Evolutionary conservation across 805 yeast species (phyloP).

Genomic region (Zygosaccharomyces kombuchaensis): DNA sequence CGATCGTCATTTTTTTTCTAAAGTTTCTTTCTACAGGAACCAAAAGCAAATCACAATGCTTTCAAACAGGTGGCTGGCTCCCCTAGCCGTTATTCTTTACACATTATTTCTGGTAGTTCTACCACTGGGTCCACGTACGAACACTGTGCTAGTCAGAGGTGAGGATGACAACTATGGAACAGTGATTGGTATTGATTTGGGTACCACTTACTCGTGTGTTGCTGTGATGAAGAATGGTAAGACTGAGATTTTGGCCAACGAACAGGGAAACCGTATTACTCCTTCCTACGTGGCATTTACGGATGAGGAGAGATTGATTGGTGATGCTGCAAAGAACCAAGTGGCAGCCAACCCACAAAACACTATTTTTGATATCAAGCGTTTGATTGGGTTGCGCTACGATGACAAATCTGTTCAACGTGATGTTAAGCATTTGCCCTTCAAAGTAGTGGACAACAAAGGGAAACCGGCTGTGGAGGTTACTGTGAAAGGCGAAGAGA

Average conservation of each 20-base stretch:
- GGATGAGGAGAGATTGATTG: conserved; percentile 86
- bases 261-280: conserved; percentile 96
- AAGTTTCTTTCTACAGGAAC: neutral
- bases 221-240: conserved; percentile 82
- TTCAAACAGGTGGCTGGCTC: conserved; percentile 39
- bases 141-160: conserved; percentile 34
- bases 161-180: conserved; percentile 51
- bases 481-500: conserved; percentile 65
- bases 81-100: conserved; percentile 41
- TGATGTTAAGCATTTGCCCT: conserved; percentile 83
- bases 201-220: conserved; percentile 96
- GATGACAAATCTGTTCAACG: conserved; percentile 71
- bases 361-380: conserved; percentile 87
- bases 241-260: conserved; percentile 90
- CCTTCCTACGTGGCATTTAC: conserved; percentile 94
- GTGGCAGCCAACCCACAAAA: conserved; percentile 83
- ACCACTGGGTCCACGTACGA: conserved; percentile 29
- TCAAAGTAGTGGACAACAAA: conserved; percentile 57
- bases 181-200: conserved; percentile 92
- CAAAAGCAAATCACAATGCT: conserved; percentile 8
- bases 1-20: no score
- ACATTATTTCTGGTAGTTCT: conserved; percentile 30
- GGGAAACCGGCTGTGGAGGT: conserved; percentile 85
- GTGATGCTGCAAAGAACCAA: conserved; percentile 96
- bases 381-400: conserved; percentile 83